These are phyloP conservation scores for Globisporangium irregulare DNA, from an alignment of 352 stramenopile genomes.

Conservation along the genomic window DNA sequence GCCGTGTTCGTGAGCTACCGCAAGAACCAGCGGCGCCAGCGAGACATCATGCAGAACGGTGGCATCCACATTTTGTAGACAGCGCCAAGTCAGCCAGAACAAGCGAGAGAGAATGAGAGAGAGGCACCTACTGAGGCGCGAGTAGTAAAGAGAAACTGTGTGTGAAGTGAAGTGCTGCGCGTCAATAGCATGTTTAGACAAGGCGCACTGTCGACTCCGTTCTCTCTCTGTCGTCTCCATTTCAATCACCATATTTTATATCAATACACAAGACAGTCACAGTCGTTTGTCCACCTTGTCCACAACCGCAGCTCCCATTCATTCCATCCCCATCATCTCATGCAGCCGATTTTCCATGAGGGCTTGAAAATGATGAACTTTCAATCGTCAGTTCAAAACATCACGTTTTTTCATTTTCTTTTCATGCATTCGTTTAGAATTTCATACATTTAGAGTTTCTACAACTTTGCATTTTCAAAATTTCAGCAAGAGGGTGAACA, in stretches of 20 bases:
- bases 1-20: slow-evolving; percentile 56
- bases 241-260: neutral
- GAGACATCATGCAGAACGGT: slow-evolving; percentile 72
- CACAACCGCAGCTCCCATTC: neutral
- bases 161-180: slow-evolving; percentile 7
- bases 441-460: neutral
- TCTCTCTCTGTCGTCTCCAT: neutral
- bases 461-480: too few relatives aligned
- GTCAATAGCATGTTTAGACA: slow-evolving; percentile 10
- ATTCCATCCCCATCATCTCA: neutral
- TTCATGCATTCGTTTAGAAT: neutral
- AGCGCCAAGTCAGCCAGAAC: neutral
- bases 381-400: neutral
- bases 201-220: neutral
- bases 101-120: neutral
- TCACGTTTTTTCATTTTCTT: neutral
- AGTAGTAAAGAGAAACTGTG: neutral
- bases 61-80: slow-evolving; percentile 37
- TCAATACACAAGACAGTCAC: neutral
- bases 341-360: neutral
- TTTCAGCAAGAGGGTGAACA: neutral
- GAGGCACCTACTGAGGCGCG: neutral
- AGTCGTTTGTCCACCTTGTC: neutral
- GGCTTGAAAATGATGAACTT: neutral
- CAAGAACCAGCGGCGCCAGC: slow-evolving; percentile 75